These are phyloP conservation scores for Wakefieldia striispora DNA, from an alignment of 768 basidiomycete genomes.

Conservation along the genomic window DNA sequence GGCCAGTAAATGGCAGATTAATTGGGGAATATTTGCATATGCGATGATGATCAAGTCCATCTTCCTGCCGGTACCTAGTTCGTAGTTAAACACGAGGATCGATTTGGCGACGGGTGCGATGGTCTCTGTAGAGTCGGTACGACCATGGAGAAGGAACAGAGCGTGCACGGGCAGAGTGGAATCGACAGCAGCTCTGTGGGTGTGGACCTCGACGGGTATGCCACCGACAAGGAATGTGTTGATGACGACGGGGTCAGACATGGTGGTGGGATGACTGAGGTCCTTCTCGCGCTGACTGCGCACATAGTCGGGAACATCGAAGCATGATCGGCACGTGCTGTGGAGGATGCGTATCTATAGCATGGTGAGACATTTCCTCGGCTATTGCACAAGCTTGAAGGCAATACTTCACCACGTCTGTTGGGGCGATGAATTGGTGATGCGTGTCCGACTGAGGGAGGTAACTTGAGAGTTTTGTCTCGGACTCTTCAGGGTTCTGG, in stretches of 20 bases:
- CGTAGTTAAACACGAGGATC: constrained; percentile 24
- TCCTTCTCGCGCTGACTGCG: too few relatives aligned
- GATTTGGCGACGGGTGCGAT: constrained; percentile 15
- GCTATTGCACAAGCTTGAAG: too few relatives aligned
- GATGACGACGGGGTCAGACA: not conserved
- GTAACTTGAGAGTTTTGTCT: too few relatives aligned
- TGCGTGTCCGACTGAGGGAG: too few relatives aligned
- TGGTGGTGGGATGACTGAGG: too few relatives aligned
- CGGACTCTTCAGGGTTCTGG: too few relatives aligned
- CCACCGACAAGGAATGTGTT: constrained; percentile 23
- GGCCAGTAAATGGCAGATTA: not conserved
- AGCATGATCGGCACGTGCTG: too few relatives aligned
- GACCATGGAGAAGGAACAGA: constrained; percentile 30
- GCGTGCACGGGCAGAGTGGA: constrained; percentile 26
- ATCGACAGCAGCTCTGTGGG: constrained; percentile 12
- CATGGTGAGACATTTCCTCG: too few relatives aligned
- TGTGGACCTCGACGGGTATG: constrained; percentile 25
- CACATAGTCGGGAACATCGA: too few relatives aligned
- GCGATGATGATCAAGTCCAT: constrained; percentile 28
- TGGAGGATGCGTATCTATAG: too few relatives aligned
- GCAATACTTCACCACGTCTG: too few relatives aligned
- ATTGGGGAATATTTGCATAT: constrained; percentile 20
- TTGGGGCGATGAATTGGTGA: too few relatives aligned
- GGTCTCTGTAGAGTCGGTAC: constrained; percentile 9
- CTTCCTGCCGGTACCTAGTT: constrained; percentile 8